Evolutionary conservation across 1,284 basidiomycete species (phyloP).

Genomic region (Malassezia yamatoensis): DNA sequence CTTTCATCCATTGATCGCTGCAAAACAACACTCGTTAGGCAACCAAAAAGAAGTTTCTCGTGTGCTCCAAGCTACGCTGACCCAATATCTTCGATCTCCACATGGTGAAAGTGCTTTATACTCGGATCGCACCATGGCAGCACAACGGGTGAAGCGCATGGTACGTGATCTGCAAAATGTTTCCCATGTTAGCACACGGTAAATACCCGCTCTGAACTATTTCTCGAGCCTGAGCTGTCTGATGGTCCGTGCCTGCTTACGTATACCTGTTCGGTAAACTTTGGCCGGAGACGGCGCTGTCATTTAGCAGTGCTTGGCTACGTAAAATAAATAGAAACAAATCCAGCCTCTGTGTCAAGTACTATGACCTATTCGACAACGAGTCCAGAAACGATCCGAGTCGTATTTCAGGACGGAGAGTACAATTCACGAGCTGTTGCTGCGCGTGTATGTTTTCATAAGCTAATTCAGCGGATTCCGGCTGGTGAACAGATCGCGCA

Average conservation of each 20-base stretch:
- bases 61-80: background rate
- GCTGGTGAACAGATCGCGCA: slow-evolving; percentile 25
- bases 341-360: no score
- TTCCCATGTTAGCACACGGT: no score
- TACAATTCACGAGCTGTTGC: slow-evolving; percentile 40
- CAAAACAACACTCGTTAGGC: background rate
- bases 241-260: no score
- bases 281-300: no score
- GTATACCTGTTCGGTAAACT: no score
- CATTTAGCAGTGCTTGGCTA: no score
- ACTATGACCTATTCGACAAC: slow-evolving; percentile 25
- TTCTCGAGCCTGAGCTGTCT: no score
- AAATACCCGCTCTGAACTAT: no score
- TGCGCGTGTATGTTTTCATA: slow-evolving; percentile 12
- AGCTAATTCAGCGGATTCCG: slow-evolving; percentile 10
- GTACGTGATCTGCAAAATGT: background rate
- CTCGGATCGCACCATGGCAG: background rate
- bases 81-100: background rate
- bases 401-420: slow-evolving; percentile 36
- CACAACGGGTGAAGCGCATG: background rate
- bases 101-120: background rate
- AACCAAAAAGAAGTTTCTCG: background rate
- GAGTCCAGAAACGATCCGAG: slow-evolving; percentile 28
- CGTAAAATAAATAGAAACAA: no score
- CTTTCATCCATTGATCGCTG: background rate